These are phyloP conservation scores for Asclepias syriaca DNA, from an alignment of 257 asterid genomes.

Conservation along the genomic window DNA sequence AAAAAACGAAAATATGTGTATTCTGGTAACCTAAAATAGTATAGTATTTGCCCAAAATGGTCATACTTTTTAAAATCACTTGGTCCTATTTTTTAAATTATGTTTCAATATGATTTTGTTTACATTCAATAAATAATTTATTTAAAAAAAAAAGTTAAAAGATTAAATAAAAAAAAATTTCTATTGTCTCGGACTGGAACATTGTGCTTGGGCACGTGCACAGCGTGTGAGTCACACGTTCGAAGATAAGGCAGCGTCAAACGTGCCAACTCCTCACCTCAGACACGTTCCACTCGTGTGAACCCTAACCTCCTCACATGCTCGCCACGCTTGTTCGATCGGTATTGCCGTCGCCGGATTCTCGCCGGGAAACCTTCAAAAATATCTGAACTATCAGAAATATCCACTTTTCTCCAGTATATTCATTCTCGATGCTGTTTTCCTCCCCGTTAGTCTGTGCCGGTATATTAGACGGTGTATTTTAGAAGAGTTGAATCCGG, in stretches of 20 bases:
- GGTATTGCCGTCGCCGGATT: slow-evolving; percentile 51
- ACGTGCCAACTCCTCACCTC: slow-evolving; percentile 50
- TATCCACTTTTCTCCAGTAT: neutral
- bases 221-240: slow-evolving; percentile 70
- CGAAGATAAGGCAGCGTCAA: slow-evolving; percentile 56
- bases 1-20: too few species aligned
- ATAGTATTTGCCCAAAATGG: too few species aligned
- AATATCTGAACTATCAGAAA: neutral
- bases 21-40: too few species aligned
- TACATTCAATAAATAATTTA: too few species aligned
- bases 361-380: slow-evolving; percentile 43
- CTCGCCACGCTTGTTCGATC: slow-evolving; percentile 24
- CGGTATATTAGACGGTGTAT: slow-evolving; percentile 26
- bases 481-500: slow-evolving; percentile 4
- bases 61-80: too few species aligned
- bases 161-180: too few species aligned
- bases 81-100: too few species aligned
- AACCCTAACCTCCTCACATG: slow-evolving; percentile 30
- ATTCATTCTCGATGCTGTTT: slow-evolving; percentile 2
- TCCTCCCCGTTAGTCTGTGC: slow-evolving; percentile 17
- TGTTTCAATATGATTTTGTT: too few species aligned
- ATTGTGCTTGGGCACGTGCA: slow-evolving; percentile 47
- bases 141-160: too few species aligned
- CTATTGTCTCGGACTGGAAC: too few species aligned
- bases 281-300: slow-evolving; percentile 70